Percentiles rank a stretch among this genome's conserved stretches.
Conservation (phyloP, 2,329 filamentous ascomycete species). For the Trichophaea hybrida region DNA sequence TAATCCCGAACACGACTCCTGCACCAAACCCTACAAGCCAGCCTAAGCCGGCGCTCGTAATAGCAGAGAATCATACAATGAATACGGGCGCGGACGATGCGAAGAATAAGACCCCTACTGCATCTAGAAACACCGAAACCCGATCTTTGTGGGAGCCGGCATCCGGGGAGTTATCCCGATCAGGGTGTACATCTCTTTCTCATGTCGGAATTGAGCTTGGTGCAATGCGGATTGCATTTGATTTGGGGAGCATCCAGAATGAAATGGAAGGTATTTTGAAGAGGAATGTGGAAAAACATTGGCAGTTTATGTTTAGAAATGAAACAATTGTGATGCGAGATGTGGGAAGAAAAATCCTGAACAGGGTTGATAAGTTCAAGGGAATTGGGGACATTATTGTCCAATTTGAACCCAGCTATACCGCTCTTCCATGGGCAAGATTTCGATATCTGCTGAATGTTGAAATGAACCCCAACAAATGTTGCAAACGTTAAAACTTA, state of each 20-base stretch:
- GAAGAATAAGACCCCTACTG: too few relatives aligned
- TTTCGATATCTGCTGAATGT: constrained; percentile 27
- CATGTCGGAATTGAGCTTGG: background rate
- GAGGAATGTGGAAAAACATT: background rate
- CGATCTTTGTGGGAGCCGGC: background rate
- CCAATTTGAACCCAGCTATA: constrained; percentile 27
- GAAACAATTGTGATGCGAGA: background rate
- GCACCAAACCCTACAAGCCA: too few relatives aligned
- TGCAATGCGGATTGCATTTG: background rate
- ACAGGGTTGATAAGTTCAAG: constrained; percentile 28
- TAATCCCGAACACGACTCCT: too few relatives aligned
- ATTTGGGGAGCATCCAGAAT: background rate
- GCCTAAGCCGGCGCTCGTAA: too few relatives aligned
- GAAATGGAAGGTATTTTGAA: background rate
- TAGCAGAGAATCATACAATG: too few relatives aligned
- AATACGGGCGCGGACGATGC: too few relatives aligned
- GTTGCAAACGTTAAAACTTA: background rate
- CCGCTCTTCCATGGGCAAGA: constrained; percentile 28
- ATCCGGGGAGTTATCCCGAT: background rate
- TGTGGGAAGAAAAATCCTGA: background rate
- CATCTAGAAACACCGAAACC: background rate
- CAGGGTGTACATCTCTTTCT: background rate
- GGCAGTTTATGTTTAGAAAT: background rate
- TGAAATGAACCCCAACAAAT: background rate
- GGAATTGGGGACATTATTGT: constrained; percentile 26